Evolutionary conservation across 352 stramenopile species (phyloP), one percentile per base, ranked within the genome.

Genomic region (Phytophthora syringae): DNA sequence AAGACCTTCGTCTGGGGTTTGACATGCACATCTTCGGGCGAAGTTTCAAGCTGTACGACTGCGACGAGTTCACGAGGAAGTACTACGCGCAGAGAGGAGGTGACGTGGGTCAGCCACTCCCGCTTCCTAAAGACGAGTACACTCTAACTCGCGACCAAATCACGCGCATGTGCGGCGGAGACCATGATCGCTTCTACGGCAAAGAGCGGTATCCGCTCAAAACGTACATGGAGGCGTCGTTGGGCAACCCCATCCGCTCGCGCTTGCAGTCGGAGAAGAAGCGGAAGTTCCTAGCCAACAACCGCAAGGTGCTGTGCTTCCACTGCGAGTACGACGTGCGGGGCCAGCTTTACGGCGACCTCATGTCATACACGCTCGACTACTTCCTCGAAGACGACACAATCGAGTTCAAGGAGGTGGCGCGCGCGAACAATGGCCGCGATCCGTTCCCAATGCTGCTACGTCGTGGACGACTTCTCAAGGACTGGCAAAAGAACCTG

Each of bases 321-420:
- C 67, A 90, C 56, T 93, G 84, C 68, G 77, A 93, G 55, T 97
- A 89, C 71, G 90, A 97, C 68, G 83, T 89, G 55, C 80, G 79
- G 16, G 72, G 87, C n/a, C 74, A 84, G 52, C 63, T 97, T 15
- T 92, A 93, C 50, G 88, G 89, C 25, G 88, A 96, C 24, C 71
- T 96, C 51, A 87, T 88, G 72, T 67, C 65, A 16, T 97, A 95
- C 58, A 84, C 64, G 6, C 73, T 98, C 39, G 79, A 90, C 61
- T 97, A 90, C 60, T 97, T 95, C 62, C 69, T 97, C 13, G 85
- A 90, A 64, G 92, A 97, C 55, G 86, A 96, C 66, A 95, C 88
- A 52, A 77, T 97, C 56, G 88, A 97, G 67, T 90, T 97, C 70
- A 92, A 92, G 40, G 90, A 97, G 66, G 73, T 92, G 5, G 69